Conservation (phyloP, 768 basidiomycete genomes). For the Pisolithus orientalis region DNA sequence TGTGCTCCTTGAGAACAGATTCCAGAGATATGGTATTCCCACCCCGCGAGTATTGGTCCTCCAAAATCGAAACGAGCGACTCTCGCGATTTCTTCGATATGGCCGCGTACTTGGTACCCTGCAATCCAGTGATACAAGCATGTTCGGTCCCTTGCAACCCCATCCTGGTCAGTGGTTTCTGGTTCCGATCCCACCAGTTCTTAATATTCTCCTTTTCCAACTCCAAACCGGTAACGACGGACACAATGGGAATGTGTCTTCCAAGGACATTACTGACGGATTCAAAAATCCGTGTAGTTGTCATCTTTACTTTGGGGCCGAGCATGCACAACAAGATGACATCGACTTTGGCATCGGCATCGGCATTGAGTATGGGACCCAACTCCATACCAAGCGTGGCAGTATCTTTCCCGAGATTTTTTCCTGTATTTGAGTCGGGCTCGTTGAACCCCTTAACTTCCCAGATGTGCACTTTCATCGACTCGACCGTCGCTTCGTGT, state of each 20-base stretch:
- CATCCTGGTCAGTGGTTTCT: neutral
- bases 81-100: neutral
- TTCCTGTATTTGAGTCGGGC: too few relatives aligned
- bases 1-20: too few relatives aligned
- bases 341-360: neutral
- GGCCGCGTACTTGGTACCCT: too few relatives aligned
- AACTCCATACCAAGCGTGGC: too few relatives aligned
- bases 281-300: neutral
- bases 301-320: neutral
- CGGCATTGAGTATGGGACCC: neutral
- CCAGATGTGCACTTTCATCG: neutral
- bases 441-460: neutral
- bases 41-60: neutral
- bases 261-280: slow-evolving; percentile 2
- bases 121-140: neutral
- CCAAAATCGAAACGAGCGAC: neutral
- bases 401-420: too few relatives aligned
- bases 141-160: neutral
- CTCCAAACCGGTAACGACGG: slow-evolving; percentile 13
- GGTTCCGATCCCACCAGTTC: slow-evolving; percentile 26
- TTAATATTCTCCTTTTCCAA: slow-evolving; percentile 14
- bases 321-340: neutral
- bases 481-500: neutral
- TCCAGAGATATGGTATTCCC: neutral
- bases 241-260: slow-evolving; percentile 6